Base-by-base conservation (phyloP, 331 rosid species). In the Malus hybrid region DNA sequence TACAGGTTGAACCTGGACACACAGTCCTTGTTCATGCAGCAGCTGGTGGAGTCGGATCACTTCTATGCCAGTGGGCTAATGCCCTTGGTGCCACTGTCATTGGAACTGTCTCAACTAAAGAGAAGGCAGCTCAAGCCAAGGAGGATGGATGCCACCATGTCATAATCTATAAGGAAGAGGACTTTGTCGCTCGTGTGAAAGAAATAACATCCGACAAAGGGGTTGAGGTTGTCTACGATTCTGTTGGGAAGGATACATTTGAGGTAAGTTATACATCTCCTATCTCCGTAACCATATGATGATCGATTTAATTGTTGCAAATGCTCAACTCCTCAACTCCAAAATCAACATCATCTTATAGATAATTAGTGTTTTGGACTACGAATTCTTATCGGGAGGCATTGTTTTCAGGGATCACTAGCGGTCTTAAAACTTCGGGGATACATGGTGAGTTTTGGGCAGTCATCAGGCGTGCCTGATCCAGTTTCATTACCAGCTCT, bases 1-100 rank as follows among this genome's bases (percentile, higher is more conserved):
- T 73, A 28, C 73, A 93, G 98, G 93, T 93, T 53, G 87, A 93
- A 70, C 78, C 89, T 63, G 94, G 93, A 32, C 90, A 88, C 56
- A 79, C 88, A 0, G 77, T 93, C 68, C 94, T 93, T 39, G 86
- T 93, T 55, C 98, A 90, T 78, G 96, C 96, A 28, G 98, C 98
- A 67, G 98, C 98, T 42, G 96, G 98, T 66, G 98, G 96, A 74
- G 91, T 88, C 57, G 98, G 98, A 67, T 93, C 98, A 61, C 82
- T 93, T 16, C 67, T 90, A 80, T 86, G 96, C 77, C 98, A 93
- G 70, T 90, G 96, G 98, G 96, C 93, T 73, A 88, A 83, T 74
- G 79, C 82, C 75, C 91, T 93, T 70, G 98, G 95, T 16, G 96
- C 96, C 69, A 88, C 94, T 69, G 91, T 93, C 66, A 81, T 93